A percentile compares a stretch with the other conserved stretches of the same genome.
phyloP scores from a whole-genome alignment of 2,329 filamentous ascomycete species.

The Neodidymelliopsis sp. region DNA sequence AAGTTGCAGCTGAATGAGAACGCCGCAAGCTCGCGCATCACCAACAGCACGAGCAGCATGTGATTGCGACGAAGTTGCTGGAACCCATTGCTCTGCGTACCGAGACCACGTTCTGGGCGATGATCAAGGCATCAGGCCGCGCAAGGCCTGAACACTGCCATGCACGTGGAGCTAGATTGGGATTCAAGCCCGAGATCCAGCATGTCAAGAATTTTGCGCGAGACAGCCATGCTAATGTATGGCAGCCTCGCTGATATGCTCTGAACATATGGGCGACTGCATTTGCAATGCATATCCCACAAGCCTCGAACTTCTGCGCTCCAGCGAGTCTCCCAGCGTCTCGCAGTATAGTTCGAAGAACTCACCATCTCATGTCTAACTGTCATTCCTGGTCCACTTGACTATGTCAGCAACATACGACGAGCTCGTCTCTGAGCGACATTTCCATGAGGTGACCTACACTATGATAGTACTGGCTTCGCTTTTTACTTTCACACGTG shows the following conservation, averaged over 20 bases:
- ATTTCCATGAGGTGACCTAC: constrained; percentile 11
- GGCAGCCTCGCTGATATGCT: too few species aligned
- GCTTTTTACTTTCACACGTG: constrained; percentile 23
- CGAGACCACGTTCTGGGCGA: not conserved
- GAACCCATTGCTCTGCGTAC: not conserved
- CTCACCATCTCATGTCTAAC: too few species aligned
- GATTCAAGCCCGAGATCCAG: not conserved
- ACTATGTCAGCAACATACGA: constrained; percentile 1
- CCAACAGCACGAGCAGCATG: not conserved
- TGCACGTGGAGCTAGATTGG: not conserved
- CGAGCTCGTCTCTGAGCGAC: constrained; percentile 6
- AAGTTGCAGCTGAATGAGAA: too few species aligned
- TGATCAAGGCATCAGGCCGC: not conserved
- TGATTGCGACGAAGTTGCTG: not conserved
- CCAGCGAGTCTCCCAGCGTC: too few species aligned
- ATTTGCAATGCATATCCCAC: too few species aligned
- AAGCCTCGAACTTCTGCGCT: too few species aligned
- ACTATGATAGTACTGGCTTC: constrained; percentile 29
- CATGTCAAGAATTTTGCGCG: not conserved
- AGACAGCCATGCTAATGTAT: not conserved
- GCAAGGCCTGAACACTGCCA: not conserved
- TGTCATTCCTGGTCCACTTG: not conserved
- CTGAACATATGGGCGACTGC: too few species aligned
- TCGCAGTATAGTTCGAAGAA: too few species aligned
- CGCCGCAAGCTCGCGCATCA: too few species aligned